phyloP scores from a whole-genome alignment of 345 rosid genomes.

The Anacardium occidentale region DNA sequence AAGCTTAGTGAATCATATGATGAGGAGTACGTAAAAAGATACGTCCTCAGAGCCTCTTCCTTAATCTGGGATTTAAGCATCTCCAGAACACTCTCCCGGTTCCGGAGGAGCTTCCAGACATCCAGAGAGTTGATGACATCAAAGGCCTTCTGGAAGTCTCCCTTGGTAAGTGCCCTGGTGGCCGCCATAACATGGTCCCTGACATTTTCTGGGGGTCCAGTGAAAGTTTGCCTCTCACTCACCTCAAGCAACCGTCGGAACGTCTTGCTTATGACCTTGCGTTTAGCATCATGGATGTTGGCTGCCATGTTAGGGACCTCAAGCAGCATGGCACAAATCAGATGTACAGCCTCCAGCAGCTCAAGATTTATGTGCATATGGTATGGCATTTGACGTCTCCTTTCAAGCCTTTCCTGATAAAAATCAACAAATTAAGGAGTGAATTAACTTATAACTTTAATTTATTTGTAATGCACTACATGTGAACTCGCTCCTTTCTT shows the following conservation, averaged over 20 bases:
- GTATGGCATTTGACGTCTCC: conserved; percentile 93
- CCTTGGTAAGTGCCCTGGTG: conserved; percentile 69
- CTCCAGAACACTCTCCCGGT: conserved; percentile 53
- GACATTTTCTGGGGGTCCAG: conserved; percentile 82
- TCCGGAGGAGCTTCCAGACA: conserved; percentile 73
- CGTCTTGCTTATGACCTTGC: conserved; percentile 75
- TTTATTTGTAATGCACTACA: no score
- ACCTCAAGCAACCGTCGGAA: conserved; percentile 74
- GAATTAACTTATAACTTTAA: neutral
- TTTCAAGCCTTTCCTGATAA: conserved; percentile 77
- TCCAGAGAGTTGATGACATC: conserved; percentile 69
- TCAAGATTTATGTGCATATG: conserved; percentile 99
- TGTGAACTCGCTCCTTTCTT: no score
- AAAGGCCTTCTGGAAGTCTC: conserved; percentile 67
- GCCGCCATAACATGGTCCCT: conserved; percentile 92
- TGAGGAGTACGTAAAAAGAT: conserved; percentile 60
- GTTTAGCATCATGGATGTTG: conserved; percentile 53
- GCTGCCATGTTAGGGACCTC: conserved; percentile 96
- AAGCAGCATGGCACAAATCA: conserved; percentile 85
- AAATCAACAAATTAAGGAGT: conserved; percentile 14
- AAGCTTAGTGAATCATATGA: conserved; percentile 62
- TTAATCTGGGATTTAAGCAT: conserved; percentile 78
- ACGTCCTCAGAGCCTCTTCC: conserved; percentile 85
- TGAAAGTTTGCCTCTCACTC: conserved; percentile 79
- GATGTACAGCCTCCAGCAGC: conserved; percentile 86